A percentile compares a stretch with the other conserved stretches of the same genome.
phyloP scores from a whole-genome alignment of 352 stramenopile genomes.

The Vaucheria bursata region DNA sequence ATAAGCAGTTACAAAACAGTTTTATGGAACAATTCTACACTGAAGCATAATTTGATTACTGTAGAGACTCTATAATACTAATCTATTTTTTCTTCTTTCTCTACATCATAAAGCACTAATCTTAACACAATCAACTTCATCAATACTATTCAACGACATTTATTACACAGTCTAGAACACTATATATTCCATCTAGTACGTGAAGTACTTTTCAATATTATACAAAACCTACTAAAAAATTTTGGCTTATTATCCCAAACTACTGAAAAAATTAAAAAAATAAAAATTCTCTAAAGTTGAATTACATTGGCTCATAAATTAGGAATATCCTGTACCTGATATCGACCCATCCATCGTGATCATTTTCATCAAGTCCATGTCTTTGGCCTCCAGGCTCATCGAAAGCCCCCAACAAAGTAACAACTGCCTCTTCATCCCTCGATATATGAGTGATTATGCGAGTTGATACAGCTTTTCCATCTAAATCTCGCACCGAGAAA shows the following conservation, averaged over 20 bases:
- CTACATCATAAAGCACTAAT: too few species aligned
- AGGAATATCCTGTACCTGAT: constrained; percentile 51
- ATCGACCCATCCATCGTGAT: constrained; percentile 56
- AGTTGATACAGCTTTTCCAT: constrained; percentile 48
- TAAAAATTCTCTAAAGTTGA: background rate
- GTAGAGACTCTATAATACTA: too few species aligned
- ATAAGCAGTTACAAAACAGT: too few species aligned
- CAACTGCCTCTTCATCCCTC: constrained; percentile 52
- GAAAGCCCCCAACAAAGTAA: constrained; percentile 74
- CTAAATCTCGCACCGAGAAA: constrained; percentile 50
- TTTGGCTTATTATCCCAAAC: background rate
- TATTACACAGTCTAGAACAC: background rate
- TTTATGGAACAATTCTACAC: too few species aligned
- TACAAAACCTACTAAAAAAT: background rate
- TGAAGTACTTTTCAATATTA: too few species aligned
- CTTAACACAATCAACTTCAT: too few species aligned
- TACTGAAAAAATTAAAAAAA: background rate
- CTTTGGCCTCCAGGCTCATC: constrained; percentile 47
- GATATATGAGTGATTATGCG: constrained; percentile 52
- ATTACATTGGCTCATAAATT: too few species aligned
- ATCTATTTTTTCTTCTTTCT: too few species aligned
- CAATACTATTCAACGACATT: background rate
- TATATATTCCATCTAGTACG: too few species aligned
- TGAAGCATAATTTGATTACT: too few species aligned
- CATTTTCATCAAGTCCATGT: constrained; percentile 78